These are phyloP conservation scores for Acanthamoeba comandoni DNA, from an alignment of 208 protist genomes.

Conservation along the genomic window DNA sequence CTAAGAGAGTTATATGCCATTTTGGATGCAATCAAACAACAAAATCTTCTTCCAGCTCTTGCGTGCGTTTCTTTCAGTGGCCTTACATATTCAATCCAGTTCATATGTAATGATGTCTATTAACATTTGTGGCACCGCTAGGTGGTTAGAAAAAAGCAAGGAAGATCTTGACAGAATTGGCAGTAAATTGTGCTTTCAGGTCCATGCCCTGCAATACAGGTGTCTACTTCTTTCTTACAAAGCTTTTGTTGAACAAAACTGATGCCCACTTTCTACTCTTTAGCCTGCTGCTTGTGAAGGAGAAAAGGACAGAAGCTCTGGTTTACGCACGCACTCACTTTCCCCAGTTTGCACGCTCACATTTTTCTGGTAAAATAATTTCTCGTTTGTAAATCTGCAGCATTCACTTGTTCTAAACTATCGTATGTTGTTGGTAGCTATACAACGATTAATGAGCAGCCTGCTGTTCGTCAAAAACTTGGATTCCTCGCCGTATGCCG, in stretches of 20 bases:
- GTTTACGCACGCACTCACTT: constrained; percentile 48
- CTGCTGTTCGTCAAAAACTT: constrained; percentile 11
- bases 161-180: no score
- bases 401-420: background rate
- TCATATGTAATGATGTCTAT: background rate
- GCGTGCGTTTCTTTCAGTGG: background rate
- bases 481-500: constrained; percentile 43
- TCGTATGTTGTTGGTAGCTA: constrained; percentile 5
- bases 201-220: no score
- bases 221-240: no score
- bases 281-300: no score
- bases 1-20: constrained; percentile 15
- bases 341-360: constrained; percentile 2
- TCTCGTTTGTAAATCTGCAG: no score
- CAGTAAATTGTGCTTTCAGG: no score
- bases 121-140: background rate
- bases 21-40: constrained; percentile 1
- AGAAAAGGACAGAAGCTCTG: constrained; percentile 13
- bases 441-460: constrained; percentile 60
- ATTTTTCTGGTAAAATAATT: constrained; percentile 45
- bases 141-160: constrained; percentile 6
- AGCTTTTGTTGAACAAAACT: no score
- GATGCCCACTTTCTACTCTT: no score
- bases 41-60: constrained; percentile 34
- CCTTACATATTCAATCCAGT: no score